Percentiles rank a stretch among this genome's conserved stretches.
These are phyloP conservation scores for Ophioceras dolichostomum DNA, from an alignment of 2,329 filamentous ascomycete genomes.

Conservation along the genomic window DNA sequence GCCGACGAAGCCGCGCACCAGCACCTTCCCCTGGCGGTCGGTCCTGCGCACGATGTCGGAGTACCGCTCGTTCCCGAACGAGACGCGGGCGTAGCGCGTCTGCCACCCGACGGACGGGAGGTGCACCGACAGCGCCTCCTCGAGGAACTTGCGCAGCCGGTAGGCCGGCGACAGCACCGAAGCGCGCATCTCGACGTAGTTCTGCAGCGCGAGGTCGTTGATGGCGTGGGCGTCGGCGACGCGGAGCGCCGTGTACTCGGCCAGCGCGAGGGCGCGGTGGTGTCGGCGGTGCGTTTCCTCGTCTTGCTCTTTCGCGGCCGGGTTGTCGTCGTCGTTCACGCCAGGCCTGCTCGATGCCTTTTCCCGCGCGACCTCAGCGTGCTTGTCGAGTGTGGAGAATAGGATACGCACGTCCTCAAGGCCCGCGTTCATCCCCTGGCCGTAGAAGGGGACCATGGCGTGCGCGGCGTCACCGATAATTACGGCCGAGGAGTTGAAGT, in stretches of 20 bases:
- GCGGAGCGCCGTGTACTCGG: conserved; percentile 63
- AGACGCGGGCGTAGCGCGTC: conserved; percentile 86
- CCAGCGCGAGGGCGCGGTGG: conserved; percentile 57
- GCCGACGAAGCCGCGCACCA: conserved; percentile 32
- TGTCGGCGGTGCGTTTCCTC: conserved; percentile 37
- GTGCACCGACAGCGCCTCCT: conserved; percentile 69
- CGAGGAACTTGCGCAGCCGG: conserved; percentile 68
- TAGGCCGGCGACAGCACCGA: conserved; percentile 72
- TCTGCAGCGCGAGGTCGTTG: conserved; percentile 80
- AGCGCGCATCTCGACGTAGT: conserved; percentile 88
- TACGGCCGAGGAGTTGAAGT: conserved; percentile 63
- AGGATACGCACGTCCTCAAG: conserved; percentile 87
- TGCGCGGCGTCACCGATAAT: conserved; percentile 91
- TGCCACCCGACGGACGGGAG: conserved; percentile 73
- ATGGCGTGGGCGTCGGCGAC: conserved; percentile 76
- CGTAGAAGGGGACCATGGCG: conserved; percentile 97
- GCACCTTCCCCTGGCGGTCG: conserved; percentile 52
- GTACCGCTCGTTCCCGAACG: conserved; percentile 88
- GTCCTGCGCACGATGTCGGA: conserved; percentile 65
- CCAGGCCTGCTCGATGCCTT: conserved; percentile 10
- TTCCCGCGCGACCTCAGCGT: conserved; percentile 31
- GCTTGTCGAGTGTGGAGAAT: conserved; percentile 67
- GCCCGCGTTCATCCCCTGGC: conserved; percentile 94
- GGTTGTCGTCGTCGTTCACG: conserved; percentile 11
- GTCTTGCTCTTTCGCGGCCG: conserved; percentile 28